Base-by-base conservation (phyloP, 2,329 filamentous ascomycete species). In the Scedosporium aurantiacum region DNA sequence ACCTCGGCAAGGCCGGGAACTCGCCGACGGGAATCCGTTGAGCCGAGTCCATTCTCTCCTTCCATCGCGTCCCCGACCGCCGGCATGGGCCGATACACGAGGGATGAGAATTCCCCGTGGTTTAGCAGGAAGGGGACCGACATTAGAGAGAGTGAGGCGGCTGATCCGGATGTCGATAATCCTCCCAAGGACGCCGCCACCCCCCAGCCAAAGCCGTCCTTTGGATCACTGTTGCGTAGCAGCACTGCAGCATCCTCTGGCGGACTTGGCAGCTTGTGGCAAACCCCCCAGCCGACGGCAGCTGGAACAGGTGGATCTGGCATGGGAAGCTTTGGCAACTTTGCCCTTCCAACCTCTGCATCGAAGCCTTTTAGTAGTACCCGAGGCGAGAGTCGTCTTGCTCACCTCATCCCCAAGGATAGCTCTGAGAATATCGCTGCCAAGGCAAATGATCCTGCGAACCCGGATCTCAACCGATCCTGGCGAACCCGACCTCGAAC, bases 291-390 rank as follows among this genome's bases (percentile, higher is more conserved):
- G 59, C 82, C 83, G 61, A 79, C 78, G 58, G 81, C 86, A 52
- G 82, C 84, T 12, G 84, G 89, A 67, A 82, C 86, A 5, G 41
- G 28, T n/a, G 63, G 59, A 3, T 62, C 64, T 10, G 84, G 86
- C 1, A 89, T 92, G 79, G 91, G 93, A 40, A 87, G 87, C 23
- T 99, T 99, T 74, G 93, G 93, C 10, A 94, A 86, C 68, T 97
- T 97, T 72, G 87, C 89, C n/a, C 73, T 95, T 60, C 73, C 82
- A 78, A 82, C 18, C 74, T 81, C 43, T 32, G 77, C 80, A 3
- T 90, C 96, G 61, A 96, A 94, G 76, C 85, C 89, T 7, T 62
- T 62, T 21, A 58, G 58, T 45, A 50, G 41, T 25, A n/a, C 25
- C 4, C 27, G 58, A 12, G 85, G 89, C 2, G 90, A 91, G 70